Percentiles rank a stretch among this genome's conserved stretches.
These are phyloP conservation scores for Rubus idaeus DNA, from an alignment of 306 rosid species.

Conservation along the genomic window DNA sequence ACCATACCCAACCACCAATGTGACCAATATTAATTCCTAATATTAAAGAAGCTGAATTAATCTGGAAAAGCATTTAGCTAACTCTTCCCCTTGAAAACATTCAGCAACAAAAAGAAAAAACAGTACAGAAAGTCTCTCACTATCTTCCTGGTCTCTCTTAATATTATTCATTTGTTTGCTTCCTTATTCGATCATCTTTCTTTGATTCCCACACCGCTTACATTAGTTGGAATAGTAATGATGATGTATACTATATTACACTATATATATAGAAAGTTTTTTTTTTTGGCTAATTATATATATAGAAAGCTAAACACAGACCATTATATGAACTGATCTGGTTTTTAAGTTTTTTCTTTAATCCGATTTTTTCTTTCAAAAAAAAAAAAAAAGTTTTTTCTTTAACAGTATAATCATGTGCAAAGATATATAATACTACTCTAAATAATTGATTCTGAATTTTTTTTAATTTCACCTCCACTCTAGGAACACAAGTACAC, in stretches of 20 bases:
- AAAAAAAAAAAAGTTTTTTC: too few relatives aligned
- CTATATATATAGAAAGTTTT: too few relatives aligned
- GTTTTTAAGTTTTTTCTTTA: background rate
- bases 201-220: background rate
- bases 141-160: background rate
- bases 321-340: background rate
- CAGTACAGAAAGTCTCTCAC: background rate
- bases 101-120: background rate
- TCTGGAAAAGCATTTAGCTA: background rate
- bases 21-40: background rate
- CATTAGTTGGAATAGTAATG: background rate
- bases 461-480: background rate
- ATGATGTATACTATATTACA: background rate
- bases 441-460: background rate
- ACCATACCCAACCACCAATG: background rate
- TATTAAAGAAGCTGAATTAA: background rate
- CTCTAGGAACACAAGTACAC: conserved; percentile 9
- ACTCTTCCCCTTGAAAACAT: conserved; percentile 7
- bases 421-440: background rate
- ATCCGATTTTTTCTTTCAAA: too few relatives aligned
- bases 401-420: background rate
- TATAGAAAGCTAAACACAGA: background rate
- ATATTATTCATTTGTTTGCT: background rate
- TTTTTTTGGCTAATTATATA: too few relatives aligned
- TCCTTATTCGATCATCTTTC: background rate